Evolutionary conservation across 2,329 filamentous ascomycete genomes (phyloP).

Genomic region (Blastomyces gilchristii): DNA sequence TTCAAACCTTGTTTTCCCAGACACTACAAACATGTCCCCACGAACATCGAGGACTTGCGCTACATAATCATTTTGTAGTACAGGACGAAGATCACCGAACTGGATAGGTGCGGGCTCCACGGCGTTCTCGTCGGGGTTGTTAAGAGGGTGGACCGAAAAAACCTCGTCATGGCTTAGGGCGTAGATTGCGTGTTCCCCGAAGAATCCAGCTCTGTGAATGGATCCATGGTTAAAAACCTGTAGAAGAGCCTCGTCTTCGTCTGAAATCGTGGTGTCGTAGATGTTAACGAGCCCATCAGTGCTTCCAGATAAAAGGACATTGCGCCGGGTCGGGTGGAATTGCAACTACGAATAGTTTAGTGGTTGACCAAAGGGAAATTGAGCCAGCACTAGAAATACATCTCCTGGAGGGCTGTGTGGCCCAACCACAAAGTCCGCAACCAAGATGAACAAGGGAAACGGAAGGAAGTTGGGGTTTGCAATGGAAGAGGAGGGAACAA

Average conservation of each 20-base stretch:
- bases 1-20: constrained; percentile 42
- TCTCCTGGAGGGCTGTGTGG: neutral
- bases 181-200: constrained; percentile 44
- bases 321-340: constrained; percentile 43
- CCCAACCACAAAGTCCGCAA: neutral
- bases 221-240: constrained; percentile 55
- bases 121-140: constrained; percentile 40
- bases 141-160: constrained; percentile 47
- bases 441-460: neutral
- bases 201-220: constrained; percentile 52
- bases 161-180: constrained; percentile 54
- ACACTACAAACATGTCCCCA: constrained; percentile 36
- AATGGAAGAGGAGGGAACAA: constrained; percentile 1
- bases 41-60: constrained; percentile 42
- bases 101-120: constrained; percentile 36
- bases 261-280: constrained; percentile 47
- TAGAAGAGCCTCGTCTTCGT: constrained; percentile 53
- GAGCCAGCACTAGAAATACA: neutral
- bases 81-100: constrained; percentile 48
- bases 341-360: constrained; percentile 30
- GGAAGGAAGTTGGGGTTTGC: neutral
- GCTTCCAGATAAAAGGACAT: constrained; percentile 49
- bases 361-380: neutral
- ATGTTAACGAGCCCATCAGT: constrained; percentile 54
- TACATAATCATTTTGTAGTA: constrained; percentile 49